Percentiles rank a stretch among this genome's conserved stretches.
Conservation (phyloP, 2,329 filamentous ascomycete genomes). For the Pseudogymnoascus sp. region DNA sequence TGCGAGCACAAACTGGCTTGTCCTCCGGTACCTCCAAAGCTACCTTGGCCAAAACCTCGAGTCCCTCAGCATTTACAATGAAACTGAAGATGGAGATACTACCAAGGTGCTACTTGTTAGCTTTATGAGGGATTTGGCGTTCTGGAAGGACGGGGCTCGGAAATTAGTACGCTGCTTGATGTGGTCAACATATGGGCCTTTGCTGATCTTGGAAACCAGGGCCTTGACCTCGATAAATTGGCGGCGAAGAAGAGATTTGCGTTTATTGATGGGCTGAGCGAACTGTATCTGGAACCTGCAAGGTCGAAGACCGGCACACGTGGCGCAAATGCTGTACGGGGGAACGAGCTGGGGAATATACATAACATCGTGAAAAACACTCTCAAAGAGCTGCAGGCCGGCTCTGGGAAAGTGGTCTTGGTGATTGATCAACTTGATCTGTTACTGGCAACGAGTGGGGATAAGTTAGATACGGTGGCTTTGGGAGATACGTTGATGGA, state of each 20-base stretch:
- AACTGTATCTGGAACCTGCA: slow-evolving; percentile 22
- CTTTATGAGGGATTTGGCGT: slow-evolving; percentile 70
- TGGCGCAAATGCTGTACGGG: slow-evolving; percentile 18
- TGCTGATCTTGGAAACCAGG: slow-evolving; percentile 37
- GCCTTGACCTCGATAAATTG: slow-evolving; percentile 62
- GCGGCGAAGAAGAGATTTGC: slow-evolving; percentile 53
- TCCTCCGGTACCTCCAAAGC: slow-evolving; percentile 47
- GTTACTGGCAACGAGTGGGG: slow-evolving; percentile 53
- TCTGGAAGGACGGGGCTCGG: slow-evolving; percentile 68
- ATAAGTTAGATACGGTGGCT: slow-evolving; percentile 38
- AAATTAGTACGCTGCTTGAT: slow-evolving; percentile 50
- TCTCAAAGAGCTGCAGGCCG: slow-evolving; percentile 19
- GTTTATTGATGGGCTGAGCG: slow-evolving; percentile 62
- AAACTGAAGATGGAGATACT: slow-evolving; percentile 29
- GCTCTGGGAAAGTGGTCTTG: slow-evolving; percentile 44
- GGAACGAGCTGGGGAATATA: slow-evolving; percentile 19
- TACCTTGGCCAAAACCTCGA: slow-evolving; percentile 13
- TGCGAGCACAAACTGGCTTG: slow-evolving; percentile 60
- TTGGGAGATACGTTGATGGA: slow-evolving; percentile 52
- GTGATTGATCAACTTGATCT: slow-evolving; percentile 62
- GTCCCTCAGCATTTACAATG: slow-evolving; percentile 11
- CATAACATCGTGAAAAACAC: slow-evolving; percentile 20
- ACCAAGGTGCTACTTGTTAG: slow-evolving; percentile 68
- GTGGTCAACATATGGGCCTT: slow-evolving; percentile 13
- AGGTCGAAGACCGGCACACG: slow-evolving; percentile 13